Percentiles rank a stretch among this genome's conserved stretches.
These are phyloP conservation scores for Lathyrus sativus DNA, from an alignment of 306 rosid genomes.

Conservation along the genomic window DNA sequence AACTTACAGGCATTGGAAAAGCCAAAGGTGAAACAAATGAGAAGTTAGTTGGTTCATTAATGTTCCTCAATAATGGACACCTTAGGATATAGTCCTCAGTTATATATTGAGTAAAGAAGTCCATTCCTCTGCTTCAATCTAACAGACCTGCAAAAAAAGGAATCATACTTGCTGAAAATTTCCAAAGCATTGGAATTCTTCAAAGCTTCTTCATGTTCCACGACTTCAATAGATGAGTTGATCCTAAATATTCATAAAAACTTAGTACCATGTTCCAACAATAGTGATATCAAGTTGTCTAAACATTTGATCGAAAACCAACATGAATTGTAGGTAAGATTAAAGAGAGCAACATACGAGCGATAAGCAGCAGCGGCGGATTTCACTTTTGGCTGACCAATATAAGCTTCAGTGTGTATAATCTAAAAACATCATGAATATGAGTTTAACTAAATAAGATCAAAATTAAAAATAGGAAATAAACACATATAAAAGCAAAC, in stretches of 20 bases:
- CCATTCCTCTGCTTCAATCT: slow-evolving; percentile 52
- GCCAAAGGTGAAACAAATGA: slow-evolving; percentile 82
- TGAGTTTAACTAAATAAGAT: too few relatives aligned
- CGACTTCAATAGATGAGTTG: slow-evolving; percentile 79
- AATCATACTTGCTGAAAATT: slow-evolving; percentile 76
- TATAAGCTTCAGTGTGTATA: too few relatives aligned
- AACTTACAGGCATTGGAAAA: slow-evolving; percentile 62
- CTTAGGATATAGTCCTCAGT: slow-evolving; percentile 65
- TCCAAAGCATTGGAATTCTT: slow-evolving; percentile 83
- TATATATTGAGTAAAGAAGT: slow-evolving; percentile 54
- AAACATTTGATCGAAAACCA: slow-evolving; percentile 25
- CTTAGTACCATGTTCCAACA: slow-evolving; percentile 38
- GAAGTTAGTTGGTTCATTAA: slow-evolving; percentile 91
- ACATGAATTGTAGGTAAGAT: slow-evolving; percentile 17
- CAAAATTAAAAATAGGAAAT: too few relatives aligned
- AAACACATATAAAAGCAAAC: too few relatives aligned
- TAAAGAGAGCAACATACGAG: too few relatives aligned
- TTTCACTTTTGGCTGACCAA: too few relatives aligned
- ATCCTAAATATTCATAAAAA: slow-evolving; percentile 51
- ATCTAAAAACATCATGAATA: too few relatives aligned
- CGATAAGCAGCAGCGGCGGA: too few relatives aligned
- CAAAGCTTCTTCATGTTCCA: slow-evolving; percentile 83
- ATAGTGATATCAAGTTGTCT: too few relatives aligned
- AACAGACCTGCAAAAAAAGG: slow-evolving; percentile 48
- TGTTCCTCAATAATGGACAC: slow-evolving; percentile 97